phyloP scores from a whole-genome alignment of 805 yeast genomes.

The Barnettozyma salicaria region DNA sequence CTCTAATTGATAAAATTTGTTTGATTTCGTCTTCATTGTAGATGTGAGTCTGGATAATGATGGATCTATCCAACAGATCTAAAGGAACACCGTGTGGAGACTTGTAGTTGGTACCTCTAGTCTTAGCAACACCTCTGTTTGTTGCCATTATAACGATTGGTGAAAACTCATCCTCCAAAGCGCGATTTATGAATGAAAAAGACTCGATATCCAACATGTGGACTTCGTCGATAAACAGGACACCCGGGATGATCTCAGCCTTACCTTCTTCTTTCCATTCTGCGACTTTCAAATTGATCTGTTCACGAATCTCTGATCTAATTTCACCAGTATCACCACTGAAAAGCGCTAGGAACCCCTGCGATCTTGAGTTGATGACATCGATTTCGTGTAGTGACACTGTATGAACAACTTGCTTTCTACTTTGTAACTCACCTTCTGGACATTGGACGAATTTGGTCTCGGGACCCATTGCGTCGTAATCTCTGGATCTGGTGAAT shows the following conservation, averaged over 20 bases:
- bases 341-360: constrained; percentile 92
- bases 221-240: constrained; percentile 93
- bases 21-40: constrained; percentile 81
- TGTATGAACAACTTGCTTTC: constrained; percentile 94
- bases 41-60: constrained; percentile 79
- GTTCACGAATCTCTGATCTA: constrained; percentile 90
- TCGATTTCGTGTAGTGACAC: constrained; percentile 98
- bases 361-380: constrained; percentile 94
- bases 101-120: constrained; percentile 88
- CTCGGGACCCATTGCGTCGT: constrained; percentile 98
- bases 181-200: constrained; percentile 91
- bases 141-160: constrained; percentile 99
- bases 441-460: constrained; percentile 97
- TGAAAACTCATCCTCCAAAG: constrained; percentile 92
- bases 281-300: constrained; percentile 92
- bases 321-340: constrained; percentile 98
- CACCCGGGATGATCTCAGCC: constrained; percentile 97
- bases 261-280: constrained; percentile 99
- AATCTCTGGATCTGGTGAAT: constrained; percentile 92
- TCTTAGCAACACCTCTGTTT: constrained; percentile 88
- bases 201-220: constrained; percentile 98
- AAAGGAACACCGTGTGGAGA: constrained; percentile 98
- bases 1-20: constrained; percentile 81
- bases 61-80: constrained; percentile 88
- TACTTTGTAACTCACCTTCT: constrained; percentile 95